Evolutionary conservation across 257 asterid genomes (phyloP), one percentile per base, ranked within the genome.

Genomic region (Ajuga chamaepitys): DNA sequence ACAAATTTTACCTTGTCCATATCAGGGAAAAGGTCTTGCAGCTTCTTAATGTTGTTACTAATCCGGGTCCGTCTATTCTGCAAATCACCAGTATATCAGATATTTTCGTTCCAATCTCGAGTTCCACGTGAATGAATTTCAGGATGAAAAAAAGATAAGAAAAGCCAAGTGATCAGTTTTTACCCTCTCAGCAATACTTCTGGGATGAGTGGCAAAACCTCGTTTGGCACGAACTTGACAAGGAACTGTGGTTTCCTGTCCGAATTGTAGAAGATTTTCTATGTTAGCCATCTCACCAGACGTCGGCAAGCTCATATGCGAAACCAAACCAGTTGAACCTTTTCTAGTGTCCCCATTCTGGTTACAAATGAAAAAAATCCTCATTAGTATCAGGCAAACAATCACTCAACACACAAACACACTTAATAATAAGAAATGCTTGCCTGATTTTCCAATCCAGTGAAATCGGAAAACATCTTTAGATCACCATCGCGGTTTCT

Each of bases 171-270:
- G 38, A 55, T n/a, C n/a, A n/a, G 53, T 4, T 34, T n/a, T 60
- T 92, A 93, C 97, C 91, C 98, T 84, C 75, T 93, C 98, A 1
- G 97, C 97, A 52, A 93, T 89, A 67, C 98, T 93, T 64, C 98
- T 73, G 0, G 98, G 97, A 68, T 93, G 98, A 17, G 97, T 93
- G 53, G 98, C 98, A 0, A 74, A 89, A 6, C 98, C 98, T 76
- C 98, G 62, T 70, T 89, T 93, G 20, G 98, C 98, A 34, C 98
- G 86, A 25, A 85, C 66, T 78, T 87, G 93, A 64, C 95, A 85
- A 45, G 93, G 96, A 57, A 80, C 76, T 0, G 83, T 61, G 7
- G 41, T 66, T 63, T 85, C 96, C 35, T 72, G 95, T 70, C 78
- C 86, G 68, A 89, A 89, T 26, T 93, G 91, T 21, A 93, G 73